Conservation (phyloP, 1,139 yeast species). For the Chernovozyma aurita region DNA sequence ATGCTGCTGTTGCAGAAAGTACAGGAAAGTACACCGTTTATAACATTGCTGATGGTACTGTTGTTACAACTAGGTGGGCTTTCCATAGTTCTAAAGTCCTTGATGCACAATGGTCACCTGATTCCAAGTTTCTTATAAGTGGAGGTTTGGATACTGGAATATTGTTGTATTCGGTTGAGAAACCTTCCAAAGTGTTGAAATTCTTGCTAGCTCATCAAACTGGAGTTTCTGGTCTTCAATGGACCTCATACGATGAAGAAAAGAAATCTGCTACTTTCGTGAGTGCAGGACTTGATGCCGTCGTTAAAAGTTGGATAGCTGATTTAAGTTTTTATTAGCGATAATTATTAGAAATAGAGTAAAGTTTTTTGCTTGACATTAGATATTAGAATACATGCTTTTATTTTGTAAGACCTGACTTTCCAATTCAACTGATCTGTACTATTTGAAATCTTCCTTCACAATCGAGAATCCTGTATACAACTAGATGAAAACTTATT, state of each 20-base stretch:
- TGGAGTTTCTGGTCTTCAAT: conserved; percentile 72
- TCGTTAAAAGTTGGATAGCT: conserved; percentile 70
- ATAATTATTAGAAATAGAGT: too few species aligned
- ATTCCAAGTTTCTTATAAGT: conserved; percentile 67
- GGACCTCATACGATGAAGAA: conserved; percentile 46
- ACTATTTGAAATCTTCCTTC: too few species aligned
- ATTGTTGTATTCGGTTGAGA: conserved; percentile 70
- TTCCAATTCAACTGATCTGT: too few species aligned
- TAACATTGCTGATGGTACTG: conserved; percentile 47
- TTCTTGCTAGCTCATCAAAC: conserved; percentile 79
- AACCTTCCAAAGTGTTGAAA: conserved; percentile 75
- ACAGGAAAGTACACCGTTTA: conserved; percentile 80
- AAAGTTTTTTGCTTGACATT: too few species aligned
- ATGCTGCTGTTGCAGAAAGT: conserved; percentile 80
- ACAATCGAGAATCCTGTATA: too few species aligned
- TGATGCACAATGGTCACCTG: conserved; percentile 73
- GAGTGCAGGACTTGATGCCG: conserved; percentile 79
- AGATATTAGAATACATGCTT: too few species aligned
- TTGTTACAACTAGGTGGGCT: conserved; percentile 90
- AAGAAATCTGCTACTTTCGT: conserved; percentile 38
- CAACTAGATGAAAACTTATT: too few species aligned
- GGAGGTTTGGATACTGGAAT: conserved; percentile 84
- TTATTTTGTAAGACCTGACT: too few species aligned
- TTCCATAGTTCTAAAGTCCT: conserved; percentile 84
- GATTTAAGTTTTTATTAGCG: conserved; percentile 20